phyloP scores from a whole-genome alignment of 345 rosid species.

The Arabis alpina region DNA sequence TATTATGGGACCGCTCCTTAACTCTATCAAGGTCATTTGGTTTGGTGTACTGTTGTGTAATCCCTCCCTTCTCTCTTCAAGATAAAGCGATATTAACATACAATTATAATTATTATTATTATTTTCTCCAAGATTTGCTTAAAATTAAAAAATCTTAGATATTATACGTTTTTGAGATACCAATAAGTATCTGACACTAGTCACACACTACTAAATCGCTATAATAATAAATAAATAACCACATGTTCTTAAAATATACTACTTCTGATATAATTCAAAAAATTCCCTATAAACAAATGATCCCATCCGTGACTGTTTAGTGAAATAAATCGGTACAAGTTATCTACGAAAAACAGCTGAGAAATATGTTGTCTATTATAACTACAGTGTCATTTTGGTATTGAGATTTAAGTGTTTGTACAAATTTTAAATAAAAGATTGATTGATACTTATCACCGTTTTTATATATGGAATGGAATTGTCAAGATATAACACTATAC shows the following conservation, averaged over 20 bases:
- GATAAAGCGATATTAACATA: constrained; percentile 15
- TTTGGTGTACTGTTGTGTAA: constrained; percentile 7
- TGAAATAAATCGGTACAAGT: not conserved
- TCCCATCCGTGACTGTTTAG: constrained; percentile 25
- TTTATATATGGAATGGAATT: not conserved
- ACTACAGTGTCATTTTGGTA: not conserved
- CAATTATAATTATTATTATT: constrained; percentile 6
- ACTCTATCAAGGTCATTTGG: constrained; percentile 31
- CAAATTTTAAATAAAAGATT: not conserved
- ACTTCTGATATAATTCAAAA: not conserved
- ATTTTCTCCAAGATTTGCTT: constrained; percentile 6
- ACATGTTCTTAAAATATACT: constrained; percentile 5
- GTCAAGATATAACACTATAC: constrained; percentile 14
- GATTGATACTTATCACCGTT: constrained; percentile 32
- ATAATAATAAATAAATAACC: constrained; percentile 4
- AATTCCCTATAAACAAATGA: constrained; percentile 4
- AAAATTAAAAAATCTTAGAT: constrained; percentile 1
- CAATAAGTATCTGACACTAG: constrained; percentile 27
- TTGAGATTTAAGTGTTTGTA: not conserved
- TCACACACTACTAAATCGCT: not conserved
- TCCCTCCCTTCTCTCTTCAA: constrained; percentile 33
- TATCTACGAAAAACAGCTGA: constrained; percentile 12
- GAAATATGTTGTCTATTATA: not conserved
- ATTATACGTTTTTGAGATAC: constrained; percentile 18
- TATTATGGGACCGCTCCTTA: constrained; percentile 43